Evolutionary conservation across 176 grass and related monocot genomes (phyloP), one percentile per base, ranked within the genome.

Genomic region (Cocos nucifera): DNA sequence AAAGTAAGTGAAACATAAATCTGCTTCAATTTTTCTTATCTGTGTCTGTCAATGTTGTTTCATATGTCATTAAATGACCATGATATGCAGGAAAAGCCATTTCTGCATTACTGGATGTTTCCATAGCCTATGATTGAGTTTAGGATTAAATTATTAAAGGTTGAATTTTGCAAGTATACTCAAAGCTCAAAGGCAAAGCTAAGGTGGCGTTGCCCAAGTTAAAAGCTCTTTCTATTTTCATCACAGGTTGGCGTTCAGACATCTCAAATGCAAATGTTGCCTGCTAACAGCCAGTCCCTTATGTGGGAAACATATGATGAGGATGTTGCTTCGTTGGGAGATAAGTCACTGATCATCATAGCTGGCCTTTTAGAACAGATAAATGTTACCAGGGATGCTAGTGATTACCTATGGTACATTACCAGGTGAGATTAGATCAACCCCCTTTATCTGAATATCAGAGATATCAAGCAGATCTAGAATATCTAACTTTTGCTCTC

Each of bases 261-360:
- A 76, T 89, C 82, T 77, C 88, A 92, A 70, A 92, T 98, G 88
- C 88, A 98, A 82, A 98, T 98, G 94, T 92, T 76, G 82, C 63
- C 70, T 67, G 67, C 76, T 65, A 85, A 76, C 32, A 56, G 64
- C 61, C 86, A 82, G n/a, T 74, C 81, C 63, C 83, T 98, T 66
- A 72, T 89, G 63, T 98, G 84, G 84, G 94, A 92, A 70, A 82
- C 79, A 73, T 98, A 98, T 35, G 84, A 92, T 74, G 94, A 98
- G 71, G 94, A 92, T 51, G 73, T 98, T 69, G 59, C 80, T 75
- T 92, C 94, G 57, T 68, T 98, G n/a, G 84, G 69, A 51, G 82
- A 79, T 69, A 62, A 66, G 55, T 81, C 94, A 14, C 58, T 83
- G 61, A 78, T 89, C 35, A 77, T 70, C 3, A 27, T 84, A 71